Evolutionary conservation across 164 flowering plant species (phyloP).

Genomic region (Kingdonia uniflora): DNA sequence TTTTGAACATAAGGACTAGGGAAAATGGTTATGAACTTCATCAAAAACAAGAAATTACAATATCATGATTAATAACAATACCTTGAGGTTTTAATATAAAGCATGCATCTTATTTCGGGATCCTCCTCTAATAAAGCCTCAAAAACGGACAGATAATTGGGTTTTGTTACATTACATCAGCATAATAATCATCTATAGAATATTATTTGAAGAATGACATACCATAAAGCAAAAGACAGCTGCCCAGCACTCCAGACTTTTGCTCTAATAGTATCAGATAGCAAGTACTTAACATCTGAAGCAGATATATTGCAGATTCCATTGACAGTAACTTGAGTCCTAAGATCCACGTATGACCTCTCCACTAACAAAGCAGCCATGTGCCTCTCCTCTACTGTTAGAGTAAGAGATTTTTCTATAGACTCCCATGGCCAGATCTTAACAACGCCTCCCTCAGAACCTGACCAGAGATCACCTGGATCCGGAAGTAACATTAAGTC

Average conservation of each 20-base stretch:
- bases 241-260: conserved; percentile 83
- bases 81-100: no score
- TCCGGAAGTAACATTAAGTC: conserved; percentile 6
- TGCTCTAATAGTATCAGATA: conserved; percentile 54
- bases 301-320: conserved; percentile 60
- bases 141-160: no score
- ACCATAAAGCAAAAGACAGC: conserved; percentile 77
- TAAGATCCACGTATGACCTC: conserved; percentile 72
- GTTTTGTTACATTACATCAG: neutral
- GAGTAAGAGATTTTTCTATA: conserved; percentile 71
- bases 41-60: no score
- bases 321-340: conserved; percentile 54
- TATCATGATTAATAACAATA: no score
- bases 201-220: conserved; percentile 10
- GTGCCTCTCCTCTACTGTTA: conserved; percentile 60
- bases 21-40: no score
- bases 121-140: no score
- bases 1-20: no score
- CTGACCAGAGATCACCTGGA: conserved; percentile 96
- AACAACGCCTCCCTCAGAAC: conserved; percentile 74
- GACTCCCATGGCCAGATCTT: conserved; percentile 95
- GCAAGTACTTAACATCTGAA: conserved; percentile 60
- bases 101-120: no score
- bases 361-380: conserved; percentile 84
- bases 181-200: neutral